Conservation (phyloP, 2,329 filamentous ascomycete genomes). For the Colletotrichum magnum region DNA sequence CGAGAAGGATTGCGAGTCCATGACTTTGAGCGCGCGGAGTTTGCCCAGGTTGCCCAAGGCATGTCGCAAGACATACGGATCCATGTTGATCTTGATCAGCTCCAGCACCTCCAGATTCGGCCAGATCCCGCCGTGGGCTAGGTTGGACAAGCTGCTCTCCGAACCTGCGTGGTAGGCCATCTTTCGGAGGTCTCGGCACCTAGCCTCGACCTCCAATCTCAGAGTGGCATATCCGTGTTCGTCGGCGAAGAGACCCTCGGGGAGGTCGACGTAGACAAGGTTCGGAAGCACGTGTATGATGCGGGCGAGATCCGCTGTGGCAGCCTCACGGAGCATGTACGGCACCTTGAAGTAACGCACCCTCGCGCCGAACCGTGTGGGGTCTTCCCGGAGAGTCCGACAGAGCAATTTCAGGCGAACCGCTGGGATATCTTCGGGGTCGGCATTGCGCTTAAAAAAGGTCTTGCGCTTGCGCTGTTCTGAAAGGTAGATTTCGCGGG, state of each 20-base stretch:
- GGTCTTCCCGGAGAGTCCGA: slow-evolving; percentile 85
- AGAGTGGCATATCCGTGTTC: slow-evolving; percentile 82
- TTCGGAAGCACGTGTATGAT: slow-evolving; percentile 89
- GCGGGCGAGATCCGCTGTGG: slow-evolving; percentile 85
- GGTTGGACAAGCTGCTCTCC: slow-evolving; percentile 80
- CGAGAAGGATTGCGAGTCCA: slow-evolving; percentile 77
- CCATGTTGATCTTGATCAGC: slow-evolving; percentile 76
- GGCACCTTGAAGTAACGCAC: slow-evolving; percentile 89
- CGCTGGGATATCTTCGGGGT: slow-evolving; percentile 84
- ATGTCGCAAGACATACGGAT: slow-evolving; percentile 78
- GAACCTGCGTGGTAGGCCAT: slow-evolving; percentile 88
- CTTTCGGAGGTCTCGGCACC: slow-evolving; percentile 87
- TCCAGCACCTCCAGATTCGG: slow-evolving; percentile 80
- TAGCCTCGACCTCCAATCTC: slow-evolving; percentile 85
- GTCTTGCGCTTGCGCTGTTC: slow-evolving; percentile 83
- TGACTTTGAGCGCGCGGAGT: slow-evolving; percentile 82
- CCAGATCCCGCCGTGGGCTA: slow-evolving; percentile 78
- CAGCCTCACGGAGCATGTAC: slow-evolving; percentile 94
- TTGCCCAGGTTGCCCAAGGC: slow-evolving; percentile 77
- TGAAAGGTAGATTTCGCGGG: slow-evolving; percentile 84
- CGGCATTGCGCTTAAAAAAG: slow-evolving; percentile 81
- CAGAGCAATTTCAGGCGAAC: slow-evolving; percentile 84
- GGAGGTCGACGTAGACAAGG: slow-evolving; percentile 90
- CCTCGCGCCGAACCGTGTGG: slow-evolving; percentile 74
- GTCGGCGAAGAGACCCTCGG: slow-evolving; percentile 88